Percentiles rank a stretch among this genome's conserved stretches.
phyloP scores from a whole-genome alignment of 1,284 basidiomycete genomes.

The Apiotrichum sp. region DNA sequence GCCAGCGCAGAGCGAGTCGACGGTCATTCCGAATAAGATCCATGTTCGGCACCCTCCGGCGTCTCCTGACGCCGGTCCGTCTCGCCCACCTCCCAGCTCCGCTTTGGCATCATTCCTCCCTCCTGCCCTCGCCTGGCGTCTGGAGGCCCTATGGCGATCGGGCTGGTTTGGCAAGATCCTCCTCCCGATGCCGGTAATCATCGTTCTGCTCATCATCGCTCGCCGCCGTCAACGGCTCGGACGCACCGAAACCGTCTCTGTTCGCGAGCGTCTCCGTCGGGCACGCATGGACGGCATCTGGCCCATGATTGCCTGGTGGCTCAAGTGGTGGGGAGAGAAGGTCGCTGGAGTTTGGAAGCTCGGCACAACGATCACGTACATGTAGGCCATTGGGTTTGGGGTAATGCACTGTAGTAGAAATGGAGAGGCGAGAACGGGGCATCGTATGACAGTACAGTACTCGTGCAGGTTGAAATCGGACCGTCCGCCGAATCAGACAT shows the following conservation, averaged over 20 bases:
- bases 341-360: conserved; percentile 39
- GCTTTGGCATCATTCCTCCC: conserved; percentile 8
- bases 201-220: conserved; percentile 7
- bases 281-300: conserved; percentile 10
- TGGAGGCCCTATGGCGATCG: conserved; percentile 10
- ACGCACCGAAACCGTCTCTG: neutral
- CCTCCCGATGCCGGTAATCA: conserved; percentile 10
- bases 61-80: conserved; percentile 1
- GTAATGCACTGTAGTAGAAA: too few relatives aligned
- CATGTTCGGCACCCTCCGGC: conserved; percentile 3
- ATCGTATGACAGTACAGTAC: too few relatives aligned
- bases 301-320: conserved; percentile 26
- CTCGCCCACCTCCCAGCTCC: neutral
- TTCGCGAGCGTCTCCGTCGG: conserved; percentile 13
- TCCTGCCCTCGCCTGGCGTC: conserved; percentile 1
- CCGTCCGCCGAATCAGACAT: too few relatives aligned
- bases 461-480: too few relatives aligned
- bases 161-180: conserved; percentile 7
- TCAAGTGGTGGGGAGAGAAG: conserved; percentile 40
- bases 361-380: conserved; percentile 43
- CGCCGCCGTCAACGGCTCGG: conserved; percentile 7
- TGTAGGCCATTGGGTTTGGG: conserved; percentile 14
- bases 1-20: conserved; percentile 7
- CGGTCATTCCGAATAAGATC: conserved; percentile 6
- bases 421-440: too few relatives aligned